phyloP scores from a whole-genome alignment of 2,329 filamentous ascomycete species.

The Botryotinia narcissicola region DNA sequence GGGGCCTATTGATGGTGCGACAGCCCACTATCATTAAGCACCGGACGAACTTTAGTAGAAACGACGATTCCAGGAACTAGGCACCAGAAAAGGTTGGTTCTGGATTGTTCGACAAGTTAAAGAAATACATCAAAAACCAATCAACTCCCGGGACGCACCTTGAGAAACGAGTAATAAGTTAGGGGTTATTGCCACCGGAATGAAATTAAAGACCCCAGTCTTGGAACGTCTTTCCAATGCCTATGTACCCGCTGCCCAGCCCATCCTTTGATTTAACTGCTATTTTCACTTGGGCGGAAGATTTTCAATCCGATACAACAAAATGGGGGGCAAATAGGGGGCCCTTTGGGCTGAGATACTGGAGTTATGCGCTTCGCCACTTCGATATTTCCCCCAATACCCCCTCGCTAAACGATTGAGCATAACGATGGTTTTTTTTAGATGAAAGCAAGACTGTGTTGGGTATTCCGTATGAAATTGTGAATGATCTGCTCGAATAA shows the following conservation, averaged over 20 bases:
- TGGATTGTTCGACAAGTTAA: neutral
- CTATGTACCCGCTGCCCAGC: neutral
- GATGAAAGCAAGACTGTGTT: neutral
- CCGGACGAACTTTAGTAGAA: neutral
- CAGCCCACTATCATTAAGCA: neutral
- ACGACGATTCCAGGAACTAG: neutral
- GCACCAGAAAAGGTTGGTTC: neutral
- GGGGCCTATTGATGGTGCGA: neutral
- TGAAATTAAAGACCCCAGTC: neutral
- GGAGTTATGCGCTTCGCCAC: neutral
- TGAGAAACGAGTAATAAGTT: neutral
- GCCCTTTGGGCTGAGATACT: neutral
- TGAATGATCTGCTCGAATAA: neutral
- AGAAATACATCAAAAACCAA: neutral
- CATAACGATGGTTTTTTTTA: neutral
- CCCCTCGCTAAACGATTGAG: slow-evolving; percentile 11
- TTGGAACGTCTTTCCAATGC: neutral
- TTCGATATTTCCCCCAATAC: neutral
- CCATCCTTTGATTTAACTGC: neutral
- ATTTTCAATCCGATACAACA: neutral
- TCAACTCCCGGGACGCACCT: neutral
- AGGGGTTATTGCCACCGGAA: neutral
- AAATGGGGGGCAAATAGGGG: neutral
- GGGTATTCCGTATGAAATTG: neutral
- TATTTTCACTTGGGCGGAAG: neutral